These are phyloP conservation scores for Aspergillus carlsbadensis DNA, from an alignment of 495 filamentous ascomycete genomes.

Conservation along the genomic window DNA sequence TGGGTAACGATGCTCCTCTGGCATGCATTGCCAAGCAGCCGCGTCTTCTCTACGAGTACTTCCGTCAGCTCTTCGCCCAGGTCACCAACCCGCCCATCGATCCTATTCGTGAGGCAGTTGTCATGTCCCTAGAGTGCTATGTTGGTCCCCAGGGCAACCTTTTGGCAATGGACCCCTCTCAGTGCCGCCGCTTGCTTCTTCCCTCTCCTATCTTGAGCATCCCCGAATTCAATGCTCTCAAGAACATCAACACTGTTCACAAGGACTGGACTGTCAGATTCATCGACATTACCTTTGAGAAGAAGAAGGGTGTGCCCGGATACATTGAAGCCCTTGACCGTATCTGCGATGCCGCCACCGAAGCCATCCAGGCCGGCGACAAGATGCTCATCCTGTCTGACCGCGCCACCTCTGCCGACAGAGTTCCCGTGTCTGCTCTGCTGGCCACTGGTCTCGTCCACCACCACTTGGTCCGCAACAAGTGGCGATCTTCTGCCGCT, in stretches of 20 bases:
- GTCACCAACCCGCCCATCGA: slow-evolving; percentile 99
- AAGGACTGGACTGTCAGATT: slow-evolving; percentile 84
- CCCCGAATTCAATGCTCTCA: slow-evolving; percentile 87
- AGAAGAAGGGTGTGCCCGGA: slow-evolving; percentile 77
- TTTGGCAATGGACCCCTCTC: slow-evolving; percentile 87
- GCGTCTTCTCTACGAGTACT: slow-evolving; percentile 94
- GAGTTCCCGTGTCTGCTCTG: slow-evolving; percentile 84
- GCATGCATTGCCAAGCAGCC: slow-evolving; percentile 89
- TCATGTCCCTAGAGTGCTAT: slow-evolving; percentile 98
- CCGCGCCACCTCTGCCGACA: slow-evolving; percentile 77
- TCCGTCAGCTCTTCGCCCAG: slow-evolving; percentile 97
- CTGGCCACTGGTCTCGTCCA: slow-evolving; percentile 94
- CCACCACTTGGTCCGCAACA: slow-evolving; percentile 95
- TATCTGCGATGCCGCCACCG: slow-evolving; percentile 83
- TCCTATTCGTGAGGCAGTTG: slow-evolving; percentile 95
- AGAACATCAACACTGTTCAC: slow-evolving; percentile 72
- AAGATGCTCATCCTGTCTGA: slow-evolving; percentile 91
- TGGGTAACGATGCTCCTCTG: slow-evolving; percentile 97
- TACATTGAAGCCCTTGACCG: slow-evolving; percentile 87
- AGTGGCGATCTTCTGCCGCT: slow-evolving; percentile 89
- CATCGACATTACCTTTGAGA: slow-evolving; percentile 98
- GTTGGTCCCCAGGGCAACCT: slow-evolving; percentile 97
- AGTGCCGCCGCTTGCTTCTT: slow-evolving; percentile 83
- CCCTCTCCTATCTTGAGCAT: slow-evolving; percentile 91
- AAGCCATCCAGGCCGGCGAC: slow-evolving; percentile 81